Conservation (phyloP, 176 grass and related monocot species). For the Oryza nivara region DNA sequence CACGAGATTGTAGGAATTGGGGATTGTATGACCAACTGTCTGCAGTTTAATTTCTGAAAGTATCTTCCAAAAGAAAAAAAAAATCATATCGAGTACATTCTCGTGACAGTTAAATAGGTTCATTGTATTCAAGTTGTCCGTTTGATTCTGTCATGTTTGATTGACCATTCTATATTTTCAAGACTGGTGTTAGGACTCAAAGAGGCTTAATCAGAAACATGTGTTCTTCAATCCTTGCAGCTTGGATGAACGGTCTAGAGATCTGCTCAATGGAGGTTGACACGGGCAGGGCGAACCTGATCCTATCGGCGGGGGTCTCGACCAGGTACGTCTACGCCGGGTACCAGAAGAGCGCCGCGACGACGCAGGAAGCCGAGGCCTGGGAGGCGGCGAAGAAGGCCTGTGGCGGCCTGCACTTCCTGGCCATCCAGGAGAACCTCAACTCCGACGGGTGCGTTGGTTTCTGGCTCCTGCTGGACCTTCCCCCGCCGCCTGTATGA, state of each 20-base stretch:
- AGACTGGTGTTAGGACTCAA: background rate
- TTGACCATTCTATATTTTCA: background rate
- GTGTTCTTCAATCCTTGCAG: slow-evolving; percentile 43
- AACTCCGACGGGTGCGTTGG: slow-evolving; percentile 85
- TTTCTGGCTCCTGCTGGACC: slow-evolving; percentile 93
- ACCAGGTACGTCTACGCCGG: slow-evolving; percentile 85
- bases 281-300: slow-evolving; percentile 55
- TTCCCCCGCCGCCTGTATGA: slow-evolving; percentile 83
- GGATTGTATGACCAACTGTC: background rate
- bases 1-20: background rate
- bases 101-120: background rate
- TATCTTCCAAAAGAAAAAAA: background rate
- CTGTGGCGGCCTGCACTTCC: slow-evolving; percentile 82
- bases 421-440: slow-evolving; percentile 87
- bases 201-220: background rate
- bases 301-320: slow-evolving; percentile 77
- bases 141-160: background rate
- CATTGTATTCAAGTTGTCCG: background rate
- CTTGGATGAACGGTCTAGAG: slow-evolving; percentile 97
- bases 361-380: slow-evolving; percentile 90
- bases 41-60: background rate
- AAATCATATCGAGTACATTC: background rate
- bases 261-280: slow-evolving; percentile 74
- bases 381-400: slow-evolving; percentile 95
- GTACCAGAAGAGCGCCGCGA: slow-evolving; percentile 77